These are phyloP conservation scores for Deuterostichococcus epilithicus DNA, from an alignment of 139 green algal genomes.

Conservation along the genomic window DNA sequence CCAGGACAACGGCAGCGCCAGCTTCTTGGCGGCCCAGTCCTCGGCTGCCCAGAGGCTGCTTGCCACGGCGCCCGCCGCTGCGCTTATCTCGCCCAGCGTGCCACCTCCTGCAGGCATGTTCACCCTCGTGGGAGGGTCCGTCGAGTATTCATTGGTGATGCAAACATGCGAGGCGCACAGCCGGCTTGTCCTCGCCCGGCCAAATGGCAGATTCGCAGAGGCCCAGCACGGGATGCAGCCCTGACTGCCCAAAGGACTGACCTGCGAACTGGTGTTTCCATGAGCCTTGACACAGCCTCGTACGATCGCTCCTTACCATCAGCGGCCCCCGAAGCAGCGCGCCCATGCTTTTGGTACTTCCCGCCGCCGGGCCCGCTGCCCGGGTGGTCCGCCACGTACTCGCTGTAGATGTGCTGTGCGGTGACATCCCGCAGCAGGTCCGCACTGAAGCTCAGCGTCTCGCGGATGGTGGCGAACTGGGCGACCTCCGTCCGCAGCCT, in stretches of 20 bases:
- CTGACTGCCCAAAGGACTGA: too few species aligned
- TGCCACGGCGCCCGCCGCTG: neutral
- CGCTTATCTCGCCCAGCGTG: neutral
- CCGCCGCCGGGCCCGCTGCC: too few species aligned
- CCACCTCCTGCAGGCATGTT: neutral
- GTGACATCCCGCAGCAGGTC: neutral
- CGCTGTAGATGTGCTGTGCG: neutral
- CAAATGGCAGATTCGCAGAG: too few species aligned
- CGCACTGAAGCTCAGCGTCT: neutral
- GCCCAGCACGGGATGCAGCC: too few species aligned
- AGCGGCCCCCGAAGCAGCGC: too few species aligned
- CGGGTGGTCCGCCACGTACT: neutral
- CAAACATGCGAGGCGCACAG: too few species aligned
- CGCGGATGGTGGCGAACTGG: neutral
- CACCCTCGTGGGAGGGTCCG: too few species aligned
- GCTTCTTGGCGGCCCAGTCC: neutral
- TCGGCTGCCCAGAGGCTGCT: neutral
- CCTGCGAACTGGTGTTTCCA: too few species aligned
- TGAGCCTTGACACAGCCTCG: too few species aligned
- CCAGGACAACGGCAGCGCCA: neutral
- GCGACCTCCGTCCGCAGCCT: neutral
- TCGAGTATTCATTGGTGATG: too few species aligned
- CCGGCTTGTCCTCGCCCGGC: too few species aligned
- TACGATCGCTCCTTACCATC: too few species aligned
- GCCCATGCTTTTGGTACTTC: neutral